Evolutionary conservation across 2,329 filamentous ascomycete species (phyloP), one percentile per base, ranked within the genome.

Genomic region (Diaporthe sp.): DNA sequence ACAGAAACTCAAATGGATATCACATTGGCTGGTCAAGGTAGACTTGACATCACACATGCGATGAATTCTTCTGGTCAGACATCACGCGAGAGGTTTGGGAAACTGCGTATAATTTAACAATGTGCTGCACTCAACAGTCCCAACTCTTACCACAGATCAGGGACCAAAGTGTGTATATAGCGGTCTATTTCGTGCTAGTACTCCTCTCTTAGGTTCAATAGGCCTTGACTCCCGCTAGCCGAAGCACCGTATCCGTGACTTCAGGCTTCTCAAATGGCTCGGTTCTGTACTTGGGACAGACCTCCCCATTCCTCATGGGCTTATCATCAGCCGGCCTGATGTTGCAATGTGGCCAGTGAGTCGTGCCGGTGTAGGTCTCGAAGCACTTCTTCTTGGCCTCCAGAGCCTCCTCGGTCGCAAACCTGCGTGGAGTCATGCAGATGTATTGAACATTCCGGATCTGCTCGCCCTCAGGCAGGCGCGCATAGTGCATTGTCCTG

Each of bases 401-500:
- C 71, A 85, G 70, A 7, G 79, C 81, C 68, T 85, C 81, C 6
- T 78, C 53, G 4, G 79, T 82, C 1, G 85, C 84, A 55, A 85
- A 84, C 53, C 79, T 79, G 1, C 77, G 70, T 0, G 84, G 84
- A 1, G 83, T 84, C 79, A 84, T 82, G 79, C 82, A 84, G n/a
- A 80, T 81, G 76, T 85, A 86, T 72, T 83, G 80, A 9, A 84
- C 82, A 42, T 82, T 78, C 28, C 84, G 80, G 70, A 85, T 82
- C 46, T 82, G 80, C n/a, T 84, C 78, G 15, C 81, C 82, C 72
- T 84, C 81, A 13, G 71, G 62, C 22, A 68, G 46, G 3, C 15
- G 13, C 15, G 62, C 44, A 77, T 85, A 88, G 79, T 89, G 87
- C 70, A 88, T 85, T 0, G 85, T 86, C 28, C 65, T 39, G 28